Percentiles rank a stretch among this genome's conserved stretches.
phyloP scores from a whole-genome alignment of 1,284 basidiomycete genomes.

The Ceratobasidium papillatum region DNA sequence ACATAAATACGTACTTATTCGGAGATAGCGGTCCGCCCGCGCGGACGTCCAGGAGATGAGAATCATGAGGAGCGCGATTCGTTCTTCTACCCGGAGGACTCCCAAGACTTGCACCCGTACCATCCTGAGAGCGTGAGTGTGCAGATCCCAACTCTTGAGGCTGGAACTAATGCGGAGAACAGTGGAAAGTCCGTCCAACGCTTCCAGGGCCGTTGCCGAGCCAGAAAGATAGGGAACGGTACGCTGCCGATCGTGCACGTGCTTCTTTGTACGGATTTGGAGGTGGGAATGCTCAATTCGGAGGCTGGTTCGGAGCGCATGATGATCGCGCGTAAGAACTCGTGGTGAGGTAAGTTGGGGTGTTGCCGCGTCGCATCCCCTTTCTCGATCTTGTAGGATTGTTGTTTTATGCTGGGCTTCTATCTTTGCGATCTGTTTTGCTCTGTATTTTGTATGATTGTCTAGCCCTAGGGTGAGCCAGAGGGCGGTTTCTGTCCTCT shows the following conservation, averaged over 20 bases:
- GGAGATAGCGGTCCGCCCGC: conserved; percentile 36
- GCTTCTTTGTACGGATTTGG: neutral
- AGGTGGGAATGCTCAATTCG: neutral
- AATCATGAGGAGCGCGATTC: conserved; percentile 39
- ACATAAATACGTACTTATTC: neutral
- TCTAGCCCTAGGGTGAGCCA: neutral
- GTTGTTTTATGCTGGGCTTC: neutral
- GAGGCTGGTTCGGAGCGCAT: neutral
- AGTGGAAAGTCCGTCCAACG: conserved; percentile 31
- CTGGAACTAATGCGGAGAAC: neutral
- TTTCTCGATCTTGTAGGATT: neutral
- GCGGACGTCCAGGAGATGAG: conserved; percentile 31
- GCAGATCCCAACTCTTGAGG: neutral
- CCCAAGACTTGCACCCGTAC: conserved; percentile 25
- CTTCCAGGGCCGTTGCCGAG: conserved; percentile 38
- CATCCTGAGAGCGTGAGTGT: conserved; percentile 38
- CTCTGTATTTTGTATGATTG: neutral
- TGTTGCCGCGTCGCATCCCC: no score
- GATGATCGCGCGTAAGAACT: neutral
- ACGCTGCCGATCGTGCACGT: neutral
- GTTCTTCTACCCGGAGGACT: conserved; percentile 6
- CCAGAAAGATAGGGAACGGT: conserved; percentile 16
- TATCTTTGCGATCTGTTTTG: neutral
- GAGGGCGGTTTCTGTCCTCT: neutral
- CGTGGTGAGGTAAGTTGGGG: neutral